These are phyloP conservation scores for Senna siamea DNA, from an alignment of 306 rosid species.

Conservation along the genomic window DNA sequence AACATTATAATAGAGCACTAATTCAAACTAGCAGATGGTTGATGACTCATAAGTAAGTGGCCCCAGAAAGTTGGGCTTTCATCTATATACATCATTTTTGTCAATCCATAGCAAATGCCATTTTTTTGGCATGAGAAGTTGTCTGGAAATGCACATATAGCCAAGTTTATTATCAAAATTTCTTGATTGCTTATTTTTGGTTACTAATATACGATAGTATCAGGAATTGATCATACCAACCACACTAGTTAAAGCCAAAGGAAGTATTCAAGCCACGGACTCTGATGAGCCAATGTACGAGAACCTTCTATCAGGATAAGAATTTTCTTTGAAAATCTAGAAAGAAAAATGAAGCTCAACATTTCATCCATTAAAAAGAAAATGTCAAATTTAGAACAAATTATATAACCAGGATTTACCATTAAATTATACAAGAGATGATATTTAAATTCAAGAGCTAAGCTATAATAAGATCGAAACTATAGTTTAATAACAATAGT, in stretches of 20 bases:
- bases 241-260: conserved; percentile 28
- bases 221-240: conserved; percentile 13
- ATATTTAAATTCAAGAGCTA: background rate
- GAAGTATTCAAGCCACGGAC: conserved; percentile 1
- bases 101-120: conserved; percentile 6
- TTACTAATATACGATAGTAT: background rate
- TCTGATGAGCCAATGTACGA: background rate
- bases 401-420: background rate
- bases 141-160: background rate
- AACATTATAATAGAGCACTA: conserved; percentile 30
- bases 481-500: background rate
- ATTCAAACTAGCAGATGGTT: conserved; percentile 26
- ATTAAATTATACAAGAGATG: background rate
- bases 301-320: conserved; percentile 15
- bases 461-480: background rate
- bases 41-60: background rate
- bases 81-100: background rate
- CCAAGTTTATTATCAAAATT: background rate
- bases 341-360: conserved; percentile 15
- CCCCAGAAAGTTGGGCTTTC: background rate
- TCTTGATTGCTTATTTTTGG: conserved; percentile 6
- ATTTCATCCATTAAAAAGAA: background rate
- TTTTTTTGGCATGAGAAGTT: conserved; percentile 18
- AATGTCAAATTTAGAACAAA: background rate
- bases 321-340: background rate